These are phyloP conservation scores for Paramecium tetraurelia DNA, from an alignment of 73 alveolate species.

Conservation along the genomic window DNA sequence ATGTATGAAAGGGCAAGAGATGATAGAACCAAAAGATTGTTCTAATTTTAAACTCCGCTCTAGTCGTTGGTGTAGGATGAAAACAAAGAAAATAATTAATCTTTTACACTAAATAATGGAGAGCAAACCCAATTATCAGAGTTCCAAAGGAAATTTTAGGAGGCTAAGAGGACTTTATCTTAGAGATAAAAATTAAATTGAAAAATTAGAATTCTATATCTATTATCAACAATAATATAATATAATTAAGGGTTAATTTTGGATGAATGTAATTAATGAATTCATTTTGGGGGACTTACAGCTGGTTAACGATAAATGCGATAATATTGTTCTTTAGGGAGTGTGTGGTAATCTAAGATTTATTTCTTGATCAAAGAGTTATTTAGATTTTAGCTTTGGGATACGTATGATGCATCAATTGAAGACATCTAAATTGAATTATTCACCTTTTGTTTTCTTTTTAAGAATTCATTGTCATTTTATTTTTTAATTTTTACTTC, in stretches of 20 bases:
- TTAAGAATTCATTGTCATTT: neutral
- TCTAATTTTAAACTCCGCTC: slow-evolving; percentile 20
- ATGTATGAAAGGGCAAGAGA: slow-evolving; percentile 44
- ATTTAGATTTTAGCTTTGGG: neutral
- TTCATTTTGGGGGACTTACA: slow-evolving; percentile 10
- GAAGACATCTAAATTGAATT: slow-evolving; percentile 5
- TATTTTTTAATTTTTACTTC: slow-evolving; percentile 21
- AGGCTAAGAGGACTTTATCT: slow-evolving; percentile 27
- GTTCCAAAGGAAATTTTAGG: slow-evolving; percentile 14
- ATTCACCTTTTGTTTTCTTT: neutral
- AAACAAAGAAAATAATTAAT: slow-evolving; percentile 17
- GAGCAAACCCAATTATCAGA: neutral
- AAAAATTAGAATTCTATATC: neutral
- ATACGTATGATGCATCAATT: slow-evolving; percentile 39
- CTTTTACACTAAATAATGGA: neutral
- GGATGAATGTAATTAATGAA: neutral
- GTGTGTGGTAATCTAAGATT: slow-evolving; percentile 41
- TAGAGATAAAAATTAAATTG: slow-evolving; percentile 34
- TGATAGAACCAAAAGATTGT: slow-evolving; percentile 51
- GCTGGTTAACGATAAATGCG: neutral
- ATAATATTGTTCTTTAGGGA: slow-evolving; percentile 38
- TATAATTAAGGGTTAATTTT: neutral
- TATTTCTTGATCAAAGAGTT: neutral
- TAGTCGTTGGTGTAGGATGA: neutral
- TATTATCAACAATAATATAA: neutral